Percentiles rank a stretch among this genome's conserved stretches.
Conservation (phyloP, 768 basidiomycete genomes). For the Panaeolus cyanescens region DNA sequence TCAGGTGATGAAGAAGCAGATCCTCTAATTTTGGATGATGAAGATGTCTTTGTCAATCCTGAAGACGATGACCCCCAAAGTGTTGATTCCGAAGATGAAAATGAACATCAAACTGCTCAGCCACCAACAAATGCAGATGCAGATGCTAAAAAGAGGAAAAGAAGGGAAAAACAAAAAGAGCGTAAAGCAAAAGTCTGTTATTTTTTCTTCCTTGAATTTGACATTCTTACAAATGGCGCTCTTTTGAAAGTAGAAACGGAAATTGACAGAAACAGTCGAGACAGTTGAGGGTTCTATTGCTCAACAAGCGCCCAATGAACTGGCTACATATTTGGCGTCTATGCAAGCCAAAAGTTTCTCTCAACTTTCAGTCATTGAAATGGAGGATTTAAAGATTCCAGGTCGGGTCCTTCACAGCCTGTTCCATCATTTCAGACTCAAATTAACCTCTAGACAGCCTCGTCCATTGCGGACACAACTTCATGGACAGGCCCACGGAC, state of each 20-base stretch:
- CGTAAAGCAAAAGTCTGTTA: constrained; percentile 63
- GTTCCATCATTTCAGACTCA: constrained; percentile 32
- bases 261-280: constrained; percentile 49
- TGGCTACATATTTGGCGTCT: constrained; percentile 64
- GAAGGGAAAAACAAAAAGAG: constrained; percentile 74
- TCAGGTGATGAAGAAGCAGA: constrained; percentile 59
- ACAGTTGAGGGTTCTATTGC: constrained; percentile 49
- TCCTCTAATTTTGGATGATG: constrained; percentile 23
- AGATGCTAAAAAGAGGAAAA: constrained; percentile 67
- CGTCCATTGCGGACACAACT: constrained; percentile 74
- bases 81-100: constrained; percentile 22
- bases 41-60: constrained; percentile 37
- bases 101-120: constrained; percentile 21
- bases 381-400: constrained; percentile 77
- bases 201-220: background rate
- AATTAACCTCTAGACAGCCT: constrained; percentile 62
- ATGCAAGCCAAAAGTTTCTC: constrained; percentile 73
- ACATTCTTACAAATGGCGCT: background rate
- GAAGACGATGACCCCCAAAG: constrained; percentile 24
- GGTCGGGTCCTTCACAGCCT: constrained; percentile 46
- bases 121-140: constrained; percentile 17
- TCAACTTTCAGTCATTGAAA: constrained; percentile 73
- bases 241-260: constrained; percentile 55
- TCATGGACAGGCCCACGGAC: constrained; percentile 72
- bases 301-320: constrained; percentile 52